A percentile compares a stretch with the other conserved stretches of the same genome.
Evolutionary conservation across 208 protist genomes (phyloP).

Genomic region (Leishmania guyanensis): DNA sequence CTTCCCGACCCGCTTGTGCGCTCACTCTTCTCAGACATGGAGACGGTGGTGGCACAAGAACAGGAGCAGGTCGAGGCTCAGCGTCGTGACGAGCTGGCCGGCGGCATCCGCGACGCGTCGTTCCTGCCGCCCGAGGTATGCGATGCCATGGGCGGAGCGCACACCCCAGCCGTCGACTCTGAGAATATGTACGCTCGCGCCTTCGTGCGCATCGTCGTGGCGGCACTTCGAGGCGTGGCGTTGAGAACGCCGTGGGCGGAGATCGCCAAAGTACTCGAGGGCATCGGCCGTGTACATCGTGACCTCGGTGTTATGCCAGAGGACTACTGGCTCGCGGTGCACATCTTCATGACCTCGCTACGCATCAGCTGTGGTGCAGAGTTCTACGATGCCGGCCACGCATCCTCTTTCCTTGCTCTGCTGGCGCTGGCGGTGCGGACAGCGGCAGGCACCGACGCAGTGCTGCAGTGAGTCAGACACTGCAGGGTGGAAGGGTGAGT

Average conservation of each 20-base stretch:
- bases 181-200: slow-evolving; percentile 73
- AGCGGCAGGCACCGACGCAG: slow-evolving; percentile 18
- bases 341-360: slow-evolving; percentile 71
- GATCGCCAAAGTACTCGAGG: slow-evolving; percentile 41
- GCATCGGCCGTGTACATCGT: slow-evolving; percentile 62
- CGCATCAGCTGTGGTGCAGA: slow-evolving; percentile 61
- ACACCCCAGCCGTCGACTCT: slow-evolving; percentile 25
- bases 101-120: background rate
- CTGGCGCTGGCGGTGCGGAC: slow-evolving; percentile 71
- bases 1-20: slow-evolving; percentile 69
- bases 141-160: slow-evolving; percentile 19
- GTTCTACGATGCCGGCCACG: slow-evolving; percentile 48
- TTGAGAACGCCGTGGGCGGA: slow-evolving; percentile 53
- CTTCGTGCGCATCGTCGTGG: slow-evolving; percentile 76
- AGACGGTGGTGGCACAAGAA: slow-evolving; percentile 11
- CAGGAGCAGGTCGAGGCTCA: slow-evolving; percentile 13
- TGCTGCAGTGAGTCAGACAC: slow-evolving; percentile 2
- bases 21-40: slow-evolving; percentile 75
- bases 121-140: slow-evolving; percentile 22
- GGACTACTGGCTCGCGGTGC: slow-evolving; percentile 79
- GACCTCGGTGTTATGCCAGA: slow-evolving; percentile 57
- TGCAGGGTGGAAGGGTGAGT: background rate
- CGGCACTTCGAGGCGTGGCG: slow-evolving; percentile 55
- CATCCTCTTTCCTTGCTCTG: slow-evolving; percentile 68
- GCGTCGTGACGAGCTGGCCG: slow-evolving; percentile 1